Evolutionary conservation across 805 yeast genomes (phyloP), one percentile per base, ranked within the genome.

Genomic region (Saturnispora hagleri): DNA sequence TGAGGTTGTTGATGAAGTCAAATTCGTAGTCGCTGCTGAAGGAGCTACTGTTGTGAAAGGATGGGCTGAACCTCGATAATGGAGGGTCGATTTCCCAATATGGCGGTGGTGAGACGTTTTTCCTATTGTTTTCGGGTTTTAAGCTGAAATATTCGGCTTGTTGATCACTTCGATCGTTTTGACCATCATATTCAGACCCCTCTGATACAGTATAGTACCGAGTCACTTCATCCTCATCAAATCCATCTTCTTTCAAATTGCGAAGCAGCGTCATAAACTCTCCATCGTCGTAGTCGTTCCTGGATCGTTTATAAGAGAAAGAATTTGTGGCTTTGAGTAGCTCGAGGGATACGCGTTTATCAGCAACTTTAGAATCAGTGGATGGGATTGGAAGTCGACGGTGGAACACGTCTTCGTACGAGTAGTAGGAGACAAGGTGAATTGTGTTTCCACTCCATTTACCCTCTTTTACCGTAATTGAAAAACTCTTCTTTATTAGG

Each of bases 361-460:
- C 42, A 8, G 22, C 13, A 12, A 38, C 22, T 7, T 7, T 18
- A 4, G 42, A 7, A 18, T 38, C 42, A 7, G 20, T 38, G 15
- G 42, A 38, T 18, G 42, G 42, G 10, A 38, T 20, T 5, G 22
- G 24, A 13, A 38, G 42, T 17, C 24, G 70, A 5, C 82, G 81
- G 34, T 71, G 69, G 48, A 79, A 61, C 4, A 89, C 93, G 64
- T 90, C 96, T 20, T 79, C 79, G 0, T 89, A 83, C 31, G 77
- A 71, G 63, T 88, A 90, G 66, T 90, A 90, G 8, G 90, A 81
- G 3, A 90, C 80, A 51, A 90, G 67, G 62, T 91, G 97, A 46
- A 82, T 69, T 4, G 85, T 78, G 58, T 74, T 77, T 10, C 54
- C 56, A 20, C 68, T 67, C 10, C 40, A 3, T 2, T 53, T 50